phyloP scores from a whole-genome alignment of 306 rosid species.

The Corylus heterophylla region DNA sequence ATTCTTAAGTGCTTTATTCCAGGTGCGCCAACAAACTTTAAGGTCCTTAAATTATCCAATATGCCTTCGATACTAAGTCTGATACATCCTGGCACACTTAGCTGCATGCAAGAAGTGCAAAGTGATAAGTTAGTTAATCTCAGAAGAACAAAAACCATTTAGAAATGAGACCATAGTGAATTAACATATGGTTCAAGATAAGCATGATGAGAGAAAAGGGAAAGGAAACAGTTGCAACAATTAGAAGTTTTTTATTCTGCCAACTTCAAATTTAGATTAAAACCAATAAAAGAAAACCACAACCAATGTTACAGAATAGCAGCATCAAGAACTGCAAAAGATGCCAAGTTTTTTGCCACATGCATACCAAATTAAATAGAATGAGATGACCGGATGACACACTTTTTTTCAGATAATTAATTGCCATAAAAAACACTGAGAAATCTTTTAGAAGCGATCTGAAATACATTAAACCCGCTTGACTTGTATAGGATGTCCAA shows the following conservation, averaged over 20 bases:
- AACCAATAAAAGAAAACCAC: not conserved
- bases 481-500: not conserved
- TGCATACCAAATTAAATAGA: not conserved
- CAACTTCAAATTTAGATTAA: not conserved
- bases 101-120: constrained; percentile 34
- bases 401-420: not conserved
- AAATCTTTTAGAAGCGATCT: not conserved
- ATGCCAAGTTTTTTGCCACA: constrained; percentile 1
- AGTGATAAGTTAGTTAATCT: constrained; percentile 4
- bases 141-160: not conserved
- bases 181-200: constrained; percentile 8
- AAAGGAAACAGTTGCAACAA: constrained; percentile 3
- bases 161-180: constrained; percentile 4
- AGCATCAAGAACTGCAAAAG: constrained; percentile 21
- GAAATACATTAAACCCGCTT: not conserved
- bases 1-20: constrained; percentile 51
- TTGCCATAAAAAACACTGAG: not conserved
- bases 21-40: constrained; percentile 43
- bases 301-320: not conserved
- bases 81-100: constrained; percentile 51
- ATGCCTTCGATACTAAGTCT: constrained; percentile 43
- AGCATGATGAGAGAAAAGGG: constrained; percentile 4
- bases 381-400: not conserved
- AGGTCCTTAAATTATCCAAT: constrained; percentile 38
- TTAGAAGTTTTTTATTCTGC: not conserved